phyloP scores from a whole-genome alignment of 164 flowering plant genomes.

The Magnolia officinalis region DNA sequence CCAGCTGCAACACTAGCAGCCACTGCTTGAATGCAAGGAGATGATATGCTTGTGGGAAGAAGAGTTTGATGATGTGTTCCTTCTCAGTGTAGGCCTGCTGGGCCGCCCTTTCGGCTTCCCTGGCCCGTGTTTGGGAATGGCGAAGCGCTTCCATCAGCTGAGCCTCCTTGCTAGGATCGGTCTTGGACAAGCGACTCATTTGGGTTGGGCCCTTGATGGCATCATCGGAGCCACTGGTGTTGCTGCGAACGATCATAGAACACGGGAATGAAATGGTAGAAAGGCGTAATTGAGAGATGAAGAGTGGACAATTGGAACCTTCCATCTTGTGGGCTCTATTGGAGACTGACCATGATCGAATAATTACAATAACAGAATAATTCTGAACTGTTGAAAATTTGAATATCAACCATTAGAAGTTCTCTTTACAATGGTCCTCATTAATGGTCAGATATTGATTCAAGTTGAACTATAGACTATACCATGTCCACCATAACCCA shows the following conservation, averaged over 20 bases:
- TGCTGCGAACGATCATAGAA: conserved; percentile 7
- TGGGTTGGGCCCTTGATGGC: conserved; percentile 16
- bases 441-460: no score
- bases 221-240: conserved; percentile 7
- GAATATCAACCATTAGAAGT: neutral
- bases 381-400: neutral
- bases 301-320: neutral
- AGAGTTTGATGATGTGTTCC: conserved; percentile 74
- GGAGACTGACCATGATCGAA: neutral
- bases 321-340: neutral
- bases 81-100: conserved; percentile 63
- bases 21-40: conserved; percentile 90
- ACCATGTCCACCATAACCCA: no score
- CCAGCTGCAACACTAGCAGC: conserved; percentile 60
- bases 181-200: conserved; percentile 3
- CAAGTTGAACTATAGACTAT: no score
- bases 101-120: conserved; percentile 90
- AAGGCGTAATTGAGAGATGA: neutral
- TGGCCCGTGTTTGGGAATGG: conserved; percentile 91
- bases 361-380: no score
- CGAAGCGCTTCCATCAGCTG: conserved; percentile 78
- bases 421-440: neutral
- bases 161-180: conserved; percentile 57
- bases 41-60: conserved; percentile 81
- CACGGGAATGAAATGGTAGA: neutral